Evolutionary conservation across 192 early-diverging fungal genomes (phyloP).

Genomic region (Linnemannia hyalina): DNA sequence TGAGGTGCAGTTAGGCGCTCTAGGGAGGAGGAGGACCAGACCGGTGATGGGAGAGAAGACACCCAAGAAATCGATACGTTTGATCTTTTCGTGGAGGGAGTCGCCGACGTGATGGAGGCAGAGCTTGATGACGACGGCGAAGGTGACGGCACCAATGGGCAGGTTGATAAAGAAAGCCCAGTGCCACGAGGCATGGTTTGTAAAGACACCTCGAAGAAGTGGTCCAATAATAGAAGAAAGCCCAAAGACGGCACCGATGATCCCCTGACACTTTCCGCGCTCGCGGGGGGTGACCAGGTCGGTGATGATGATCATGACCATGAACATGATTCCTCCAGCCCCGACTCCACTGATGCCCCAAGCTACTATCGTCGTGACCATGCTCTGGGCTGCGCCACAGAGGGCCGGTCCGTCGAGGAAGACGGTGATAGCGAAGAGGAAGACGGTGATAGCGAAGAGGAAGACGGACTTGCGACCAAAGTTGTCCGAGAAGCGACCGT

Average conservation of each 20-base stretch:
- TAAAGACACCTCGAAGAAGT: constrained; percentile 53
- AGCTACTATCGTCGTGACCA: constrained; percentile 72
- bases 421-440: constrained; percentile 69
- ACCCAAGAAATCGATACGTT: constrained; percentile 75
- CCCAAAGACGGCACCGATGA: constrained; percentile 66
- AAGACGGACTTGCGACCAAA: constrained; percentile 79
- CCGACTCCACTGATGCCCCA: constrained; percentile 82
- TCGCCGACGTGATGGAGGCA: constrained; percentile 63
- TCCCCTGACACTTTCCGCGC: constrained; percentile 73
- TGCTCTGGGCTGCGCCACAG: constrained; percentile 66
- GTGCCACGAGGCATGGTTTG: constrained; percentile 68
- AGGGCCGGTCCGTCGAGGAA: constrained; percentile 76
- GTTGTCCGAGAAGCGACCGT: constrained; percentile 62
- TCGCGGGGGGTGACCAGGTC: constrained; percentile 76
- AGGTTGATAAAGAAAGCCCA: constrained; percentile 72
- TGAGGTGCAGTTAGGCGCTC: neutral
- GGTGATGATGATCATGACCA: constrained; percentile 75
- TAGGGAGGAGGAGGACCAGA: constrained; percentile 64
- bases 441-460: constrained; percentile 67
- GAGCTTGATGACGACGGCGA: constrained; percentile 58
- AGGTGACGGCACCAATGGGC: constrained; percentile 64
- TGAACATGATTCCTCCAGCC: constrained; percentile 67
- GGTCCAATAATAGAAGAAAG: constrained; percentile 65
- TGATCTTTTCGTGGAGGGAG: constrained; percentile 64
- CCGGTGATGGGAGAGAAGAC: constrained; percentile 63